A percentile compares a stretch with the other conserved stretches of the same genome.
Conservation (phyloP, 352 stramenopile species). For the Pythium insidiosum region DNA sequence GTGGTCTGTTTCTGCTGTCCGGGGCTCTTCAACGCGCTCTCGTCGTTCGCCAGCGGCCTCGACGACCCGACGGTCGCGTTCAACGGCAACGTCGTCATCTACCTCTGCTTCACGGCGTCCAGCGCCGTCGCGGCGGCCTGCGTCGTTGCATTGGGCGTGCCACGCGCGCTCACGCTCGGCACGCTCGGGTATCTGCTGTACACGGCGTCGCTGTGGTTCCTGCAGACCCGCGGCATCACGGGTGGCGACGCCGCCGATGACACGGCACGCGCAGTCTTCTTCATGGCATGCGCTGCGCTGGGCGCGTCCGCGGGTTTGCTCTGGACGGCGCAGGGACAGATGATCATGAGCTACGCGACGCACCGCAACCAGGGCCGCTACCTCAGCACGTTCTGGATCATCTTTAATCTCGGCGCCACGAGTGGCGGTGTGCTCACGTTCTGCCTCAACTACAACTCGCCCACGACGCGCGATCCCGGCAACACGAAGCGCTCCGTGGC, state of each 20-base stretch:
- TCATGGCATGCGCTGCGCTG: constrained; percentile 28
- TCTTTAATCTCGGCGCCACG: constrained; percentile 73
- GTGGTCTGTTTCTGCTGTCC: constrained; percentile 43
- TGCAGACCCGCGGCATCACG: constrained; percentile 12
- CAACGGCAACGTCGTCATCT: constrained; percentile 36
- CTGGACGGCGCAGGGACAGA: constrained; percentile 68
- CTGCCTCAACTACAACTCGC: constrained; percentile 23
- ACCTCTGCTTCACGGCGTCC: constrained; percentile 46
- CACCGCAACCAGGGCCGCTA: constrained; percentile 32
- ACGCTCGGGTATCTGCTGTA: constrained; percentile 53
- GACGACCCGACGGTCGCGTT: constrained; percentile 29
- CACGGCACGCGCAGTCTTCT: constrained; percentile 6
- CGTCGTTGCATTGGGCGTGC: constrained; percentile 35
- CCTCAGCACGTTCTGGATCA: constrained; percentile 67
- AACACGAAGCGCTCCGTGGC: constrained; percentile 7
- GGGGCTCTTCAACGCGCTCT: constrained; percentile 47
- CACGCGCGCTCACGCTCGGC: constrained; percentile 38
- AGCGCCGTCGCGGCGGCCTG: constrained; percentile 36
- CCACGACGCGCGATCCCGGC: constrained; percentile 3
- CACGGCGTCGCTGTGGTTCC: constrained; percentile 32
- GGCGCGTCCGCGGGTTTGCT: constrained; percentile 58
- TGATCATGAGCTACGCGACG: constrained; percentile 55
- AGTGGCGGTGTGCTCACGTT: constrained; percentile 60
- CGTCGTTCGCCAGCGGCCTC: constrained; percentile 31
- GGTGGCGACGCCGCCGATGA: not conserved